Base-by-base conservation (phyloP, 495 filamentous ascomycete species). In the Penicillium goetzii region DNA sequence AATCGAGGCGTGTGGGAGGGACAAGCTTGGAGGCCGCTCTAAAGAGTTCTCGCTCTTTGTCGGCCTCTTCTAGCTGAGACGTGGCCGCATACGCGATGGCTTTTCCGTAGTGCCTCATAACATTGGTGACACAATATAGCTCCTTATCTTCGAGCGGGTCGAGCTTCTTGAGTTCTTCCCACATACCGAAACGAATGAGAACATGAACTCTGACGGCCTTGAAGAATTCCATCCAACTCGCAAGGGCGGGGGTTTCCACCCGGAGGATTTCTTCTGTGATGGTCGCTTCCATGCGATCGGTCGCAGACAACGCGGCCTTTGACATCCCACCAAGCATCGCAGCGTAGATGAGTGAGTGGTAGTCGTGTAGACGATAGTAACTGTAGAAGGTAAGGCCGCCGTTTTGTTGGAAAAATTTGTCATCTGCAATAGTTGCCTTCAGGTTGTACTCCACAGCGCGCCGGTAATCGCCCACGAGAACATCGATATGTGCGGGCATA, bases 401-500 rank as follows among this genome's bases (percentile, higher is more conserved):
- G 30, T 78, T 72, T 4, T 71, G 65, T 6, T 67, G 47, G 33
- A 87, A 76, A 66, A 81, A 89, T 63, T 81, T 80, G 51, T 84
- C 79, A 64, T 90, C 87, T 7, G 84, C 83, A 1, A 73, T 53
- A 34, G 84, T 83, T 21, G 86, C 85, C 12, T 77, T 72, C 11
- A 75, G 69, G 70, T 90, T 90, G 21, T 84, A 83, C 10, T 76
- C 73, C 49, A 90, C 80, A 0, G 85, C 84, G 7, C 75, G 76
- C 3, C 81, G 76, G 70, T 88, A 89, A 65, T 90, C 86, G 7
- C 88, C 88, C 36, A 85, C 79, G 4, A 89, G 78, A 10, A 88
- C 75, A 65, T 90, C 86, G 30, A 90, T 76, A 67, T 90, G 88
- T 0, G 81, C 80, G 0, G 88, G 87, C 88, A 90, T 90, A 64